Percentiles rank a stretch among this genome's conserved stretches.
Evolutionary conservation across 2,329 filamentous ascomycete species (phyloP).

Genomic region (Fusarium euwallaceae): DNA sequence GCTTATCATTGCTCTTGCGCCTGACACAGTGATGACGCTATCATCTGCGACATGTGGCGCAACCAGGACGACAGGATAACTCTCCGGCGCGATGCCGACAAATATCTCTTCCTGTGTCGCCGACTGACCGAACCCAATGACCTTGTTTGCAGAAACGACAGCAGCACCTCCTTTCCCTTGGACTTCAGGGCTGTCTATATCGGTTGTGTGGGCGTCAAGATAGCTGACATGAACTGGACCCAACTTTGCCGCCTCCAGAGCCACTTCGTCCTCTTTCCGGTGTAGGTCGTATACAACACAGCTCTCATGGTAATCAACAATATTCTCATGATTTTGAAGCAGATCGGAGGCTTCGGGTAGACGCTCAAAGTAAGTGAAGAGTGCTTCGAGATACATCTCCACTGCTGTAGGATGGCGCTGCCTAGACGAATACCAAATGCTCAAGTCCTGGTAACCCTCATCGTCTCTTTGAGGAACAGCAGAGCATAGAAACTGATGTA

Average conservation of each 20-base stretch:
- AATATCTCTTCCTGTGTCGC: slow-evolving; percentile 55
- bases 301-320: accelerated
- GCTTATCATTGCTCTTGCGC: slow-evolving; percentile 48
- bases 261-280: background rate
- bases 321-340: background rate
- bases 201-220: slow-evolving; percentile 43
- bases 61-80: slow-evolving; percentile 51
- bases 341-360: slow-evolving; percentile 18
- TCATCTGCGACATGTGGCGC: slow-evolving; percentile 47
- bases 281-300: slow-evolving; percentile 43
- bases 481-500: slow-evolving; percentile 51
- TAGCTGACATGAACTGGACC: slow-evolving; percentile 28
- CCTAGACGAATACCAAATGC: slow-evolving; percentile 51
- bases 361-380: slow-evolving; percentile 48
- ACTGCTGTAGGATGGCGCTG: slow-evolving; percentile 49
- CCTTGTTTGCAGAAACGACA: slow-evolving; percentile 52
- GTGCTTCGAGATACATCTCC: slow-evolving; percentile 47
- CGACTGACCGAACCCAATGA: slow-evolving; percentile 53
- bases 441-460: slow-evolving; percentile 49
- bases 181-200: slow-evolving; percentile 34
- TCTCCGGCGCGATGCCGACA: slow-evolving; percentile 52
- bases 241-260: slow-evolving; percentile 15
- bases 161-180: slow-evolving; percentile 46
- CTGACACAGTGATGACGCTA: slow-evolving; percentile 46
- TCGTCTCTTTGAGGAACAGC: slow-evolving; percentile 37